Percentiles rank a stretch among this genome's conserved stretches.
Evolutionary conservation across 2,329 filamentous ascomycete species (phyloP).

Genomic region (Curvularia eragrostidis): DNA sequence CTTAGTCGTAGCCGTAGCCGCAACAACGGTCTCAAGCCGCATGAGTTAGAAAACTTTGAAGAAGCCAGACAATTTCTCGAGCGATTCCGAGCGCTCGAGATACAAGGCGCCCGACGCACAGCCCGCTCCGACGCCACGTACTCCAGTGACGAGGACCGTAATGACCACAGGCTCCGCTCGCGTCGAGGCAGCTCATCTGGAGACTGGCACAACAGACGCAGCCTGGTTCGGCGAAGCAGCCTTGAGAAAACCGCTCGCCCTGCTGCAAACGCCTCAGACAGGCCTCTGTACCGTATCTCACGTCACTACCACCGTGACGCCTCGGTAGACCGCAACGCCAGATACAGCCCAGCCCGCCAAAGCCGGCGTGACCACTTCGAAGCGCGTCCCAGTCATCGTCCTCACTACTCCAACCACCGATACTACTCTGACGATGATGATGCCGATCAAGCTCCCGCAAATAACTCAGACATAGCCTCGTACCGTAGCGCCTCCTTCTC

Average conservation of each 20-base stretch:
- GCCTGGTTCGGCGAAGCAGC: background rate
- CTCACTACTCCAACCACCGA: background rate
- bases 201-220: background rate
- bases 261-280: background rate
- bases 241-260: background rate
- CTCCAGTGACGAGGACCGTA: background rate
- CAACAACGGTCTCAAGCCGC: background rate
- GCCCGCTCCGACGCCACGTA: background rate
- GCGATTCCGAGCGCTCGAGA: conserved; percentile 2
- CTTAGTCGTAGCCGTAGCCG: background rate
- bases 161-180: background rate
- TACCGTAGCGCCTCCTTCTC: conserved; percentile 6
- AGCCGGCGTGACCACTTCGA: background rate
- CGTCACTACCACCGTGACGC: background rate
- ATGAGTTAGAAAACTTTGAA: conserved; percentile 1
- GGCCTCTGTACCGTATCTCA: background rate
- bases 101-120: background rate
- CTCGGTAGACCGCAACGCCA: background rate
- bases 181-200: background rate
- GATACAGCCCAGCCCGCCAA: background rate
- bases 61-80: conserved; percentile 1
- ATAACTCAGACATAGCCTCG: conserved; percentile 11
- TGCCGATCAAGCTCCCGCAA: background rate
- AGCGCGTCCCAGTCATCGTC: background rate
- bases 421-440: background rate